Evolutionary conservation across 164 flowering plant genomes (phyloP).

Genomic region (Berberis thunbergii): DNA sequence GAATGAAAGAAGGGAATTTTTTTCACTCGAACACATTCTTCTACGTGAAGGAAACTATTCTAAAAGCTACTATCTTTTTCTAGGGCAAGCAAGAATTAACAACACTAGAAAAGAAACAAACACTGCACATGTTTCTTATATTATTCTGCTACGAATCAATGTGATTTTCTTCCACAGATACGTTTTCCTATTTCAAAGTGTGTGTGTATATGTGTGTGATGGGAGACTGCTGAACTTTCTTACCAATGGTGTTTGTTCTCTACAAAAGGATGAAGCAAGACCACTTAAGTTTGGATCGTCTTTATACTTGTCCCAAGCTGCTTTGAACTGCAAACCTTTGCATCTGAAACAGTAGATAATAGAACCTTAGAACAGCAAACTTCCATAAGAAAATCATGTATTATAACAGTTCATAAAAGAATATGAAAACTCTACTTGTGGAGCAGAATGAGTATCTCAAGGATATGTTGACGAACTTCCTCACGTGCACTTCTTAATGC

Average conservation of each 20-base stretch:
- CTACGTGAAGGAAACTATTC: too few relatives aligned
- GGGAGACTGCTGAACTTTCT: background rate
- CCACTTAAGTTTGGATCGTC: slow-evolving; percentile 55
- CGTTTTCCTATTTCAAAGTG: too few relatives aligned
- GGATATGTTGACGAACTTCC: slow-evolving; percentile 42
- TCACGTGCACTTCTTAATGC: slow-evolving; percentile 50
- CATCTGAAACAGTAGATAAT: slow-evolving; percentile 30
- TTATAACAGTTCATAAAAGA: too few relatives aligned
- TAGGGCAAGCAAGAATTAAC: too few relatives aligned
- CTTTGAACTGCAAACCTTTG: slow-evolving; percentile 65
- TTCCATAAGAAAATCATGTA: background rate
- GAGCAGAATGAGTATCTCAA: slow-evolving; percentile 46
- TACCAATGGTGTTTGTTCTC: slow-evolving; percentile 12
- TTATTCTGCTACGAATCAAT: too few relatives aligned
- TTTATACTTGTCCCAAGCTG: slow-evolving; percentile 63
- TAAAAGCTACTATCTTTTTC: too few relatives aligned
- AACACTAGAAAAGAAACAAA: too few relatives aligned
- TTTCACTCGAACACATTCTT: too few relatives aligned
- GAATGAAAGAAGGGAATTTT: too few relatives aligned
- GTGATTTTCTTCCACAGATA: too few relatives aligned
- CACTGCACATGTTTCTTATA: too few relatives aligned
- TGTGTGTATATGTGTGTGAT: too few relatives aligned
- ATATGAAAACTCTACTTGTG: slow-evolving; percentile 42
- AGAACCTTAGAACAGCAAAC: background rate
- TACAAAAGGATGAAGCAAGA: slow-evolving; percentile 22